phyloP scores from a whole-genome alignment of 768 basidiomycete species.

The Russula sp. region DNA sequence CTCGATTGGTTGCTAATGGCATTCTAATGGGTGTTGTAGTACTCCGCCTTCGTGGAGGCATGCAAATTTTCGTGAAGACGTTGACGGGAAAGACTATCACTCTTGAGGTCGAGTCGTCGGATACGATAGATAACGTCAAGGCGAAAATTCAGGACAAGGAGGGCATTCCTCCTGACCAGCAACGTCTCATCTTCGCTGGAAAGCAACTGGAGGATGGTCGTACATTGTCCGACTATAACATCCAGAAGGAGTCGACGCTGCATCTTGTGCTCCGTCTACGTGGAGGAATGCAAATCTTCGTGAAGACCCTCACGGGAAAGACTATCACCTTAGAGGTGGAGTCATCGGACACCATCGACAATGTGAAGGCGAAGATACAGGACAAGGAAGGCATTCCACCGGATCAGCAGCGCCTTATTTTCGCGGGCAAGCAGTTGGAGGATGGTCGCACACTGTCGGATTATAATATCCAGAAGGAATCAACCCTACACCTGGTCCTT shows the following conservation, averaged over 20 bases:
- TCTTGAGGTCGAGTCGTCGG: conserved; percentile 78
- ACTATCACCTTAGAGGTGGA: conserved; percentile 91
- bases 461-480: conserved; percentile 91
- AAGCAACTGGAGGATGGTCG: conserved; percentile 95
- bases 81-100: conserved; percentile 89
- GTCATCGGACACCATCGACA: conserved; percentile 84
- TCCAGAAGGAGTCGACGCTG: conserved; percentile 94
- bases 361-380: conserved; percentile 89
- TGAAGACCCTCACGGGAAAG: conserved; percentile 83
- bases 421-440: conserved; percentile 90
- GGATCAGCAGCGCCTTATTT: conserved; percentile 88
- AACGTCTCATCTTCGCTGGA: conserved; percentile 94
- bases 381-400: conserved; percentile 90
- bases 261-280: conserved; percentile 89
- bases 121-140: conserved; percentile 75
- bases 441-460: conserved; percentile 89
- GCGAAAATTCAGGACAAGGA: conserved; percentile 87
- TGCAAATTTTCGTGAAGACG: conserved; percentile 90
- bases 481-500: conserved; percentile 76
- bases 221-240: conserved; percentile 85
- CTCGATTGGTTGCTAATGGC: conserved; percentile 39
- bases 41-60: conserved; percentile 45
- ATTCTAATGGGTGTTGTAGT: conserved; percentile 44
- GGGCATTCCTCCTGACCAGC: conserved; percentile 85
- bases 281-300: conserved; percentile 86